Base-by-base conservation (phyloP, 2,329 filamentous ascomycete genomes). In the Fusarium devonianum region DNA sequence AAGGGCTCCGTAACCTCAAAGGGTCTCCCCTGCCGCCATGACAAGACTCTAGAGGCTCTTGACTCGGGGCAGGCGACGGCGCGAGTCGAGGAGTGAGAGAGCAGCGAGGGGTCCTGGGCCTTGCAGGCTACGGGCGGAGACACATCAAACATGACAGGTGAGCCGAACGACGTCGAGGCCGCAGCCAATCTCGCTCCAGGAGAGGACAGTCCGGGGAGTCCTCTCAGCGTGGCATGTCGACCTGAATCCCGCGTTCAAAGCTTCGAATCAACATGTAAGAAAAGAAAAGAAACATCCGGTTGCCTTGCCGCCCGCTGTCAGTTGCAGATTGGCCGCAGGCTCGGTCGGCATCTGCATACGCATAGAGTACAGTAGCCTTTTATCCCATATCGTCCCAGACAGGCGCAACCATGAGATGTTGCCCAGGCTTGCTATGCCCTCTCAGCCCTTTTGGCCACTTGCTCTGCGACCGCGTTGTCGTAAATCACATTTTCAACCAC, bases 141-240 rank as follows among this genome's bases (percentile, higher is more conserved):
- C 45, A 58, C 44, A 53, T 50, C 49, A 50, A 50, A 53, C 43
- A 49, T 49, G 45, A 38, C 46, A 32, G 32, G 42, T 21, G 26
- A 44, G 12, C 22, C 41, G 19, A 37, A 37, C 23, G 21, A 34
- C n/a, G n/a, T 28, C 23, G 41, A 37, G 13, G 38, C 33, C 33
- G 41, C 17, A 44, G 21, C 42, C 48, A 40, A 51, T 51, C 36
- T 47, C 48, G 41, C 25, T 22, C 47, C 17, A 40, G 36, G 34
- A 60, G 44, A 60, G 58, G 53, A 60, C 48, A 58, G 49, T 29
- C 56, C 49, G 45, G 53, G 56, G 46, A 18, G 29, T 36, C n/a
- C 13, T 35, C 14, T 29, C 5, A 21, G 10, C 30, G 42, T 29
- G 25, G 10, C 18, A n/a, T n/a, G n/a, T n/a, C n/a, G n/a, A n/a